phyloP scores from a whole-genome alignment of 2,329 filamentous ascomycete genomes.

The Malbranchea zuffiana region DNA sequence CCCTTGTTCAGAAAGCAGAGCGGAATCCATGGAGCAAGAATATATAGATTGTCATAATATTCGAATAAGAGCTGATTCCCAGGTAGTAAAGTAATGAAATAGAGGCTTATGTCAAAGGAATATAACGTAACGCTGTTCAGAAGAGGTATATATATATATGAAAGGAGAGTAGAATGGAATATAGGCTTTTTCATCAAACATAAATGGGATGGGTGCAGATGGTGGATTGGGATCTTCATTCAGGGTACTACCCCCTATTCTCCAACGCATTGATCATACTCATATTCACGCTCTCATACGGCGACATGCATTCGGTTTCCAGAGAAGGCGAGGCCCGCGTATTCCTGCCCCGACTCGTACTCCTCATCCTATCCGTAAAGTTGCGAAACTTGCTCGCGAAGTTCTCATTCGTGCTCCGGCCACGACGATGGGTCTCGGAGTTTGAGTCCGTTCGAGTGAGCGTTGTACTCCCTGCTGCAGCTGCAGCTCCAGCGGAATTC shows the following conservation, averaged over 20 bases:
- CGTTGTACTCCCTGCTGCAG: conserved; percentile 2
- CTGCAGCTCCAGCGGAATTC: not conserved
- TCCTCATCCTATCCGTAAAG: conserved; percentile 50
- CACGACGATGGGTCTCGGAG: conserved; percentile 37
- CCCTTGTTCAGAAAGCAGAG: too few relatives aligned
- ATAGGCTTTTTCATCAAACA: conserved; percentile 5
- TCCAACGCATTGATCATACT: conserved; percentile 10
- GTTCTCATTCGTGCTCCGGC: conserved; percentile 47
- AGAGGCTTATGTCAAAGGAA: not conserved
- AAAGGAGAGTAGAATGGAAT: conserved; percentile 2
- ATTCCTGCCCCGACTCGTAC: conserved; percentile 42
- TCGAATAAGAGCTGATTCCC: too few relatives aligned
- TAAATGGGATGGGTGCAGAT: too few relatives aligned
- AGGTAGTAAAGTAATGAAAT: not conserved
- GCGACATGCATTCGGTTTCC: conserved; percentile 17
- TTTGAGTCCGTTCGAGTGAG: not conserved
- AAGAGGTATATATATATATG: conserved; percentile 7
- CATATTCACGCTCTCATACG: conserved; percentile 24
- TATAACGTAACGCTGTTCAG: not conserved
- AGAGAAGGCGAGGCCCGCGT: conserved; percentile 36
- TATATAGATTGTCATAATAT: too few relatives aligned
- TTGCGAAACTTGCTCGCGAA: conserved; percentile 44
- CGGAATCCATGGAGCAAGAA: too few relatives aligned
- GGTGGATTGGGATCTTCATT: not conserved
- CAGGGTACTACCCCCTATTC: conserved; percentile 10